Base-by-base conservation (phyloP, 2,329 filamentous ascomycete genomes). In the Nannizzia gypsea region DNA sequence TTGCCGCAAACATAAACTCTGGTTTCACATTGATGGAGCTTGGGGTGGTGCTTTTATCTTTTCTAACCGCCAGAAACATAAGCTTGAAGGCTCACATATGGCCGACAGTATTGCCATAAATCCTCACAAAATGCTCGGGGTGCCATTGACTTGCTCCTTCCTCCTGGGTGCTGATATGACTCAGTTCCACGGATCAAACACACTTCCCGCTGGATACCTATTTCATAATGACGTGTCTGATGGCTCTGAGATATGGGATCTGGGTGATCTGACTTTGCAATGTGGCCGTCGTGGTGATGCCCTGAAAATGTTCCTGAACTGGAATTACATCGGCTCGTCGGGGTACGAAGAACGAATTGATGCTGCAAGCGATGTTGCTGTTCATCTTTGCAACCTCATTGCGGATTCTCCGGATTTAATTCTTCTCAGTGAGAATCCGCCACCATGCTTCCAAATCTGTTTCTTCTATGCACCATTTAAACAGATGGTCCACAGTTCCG, bases 111-210 rank as follows among this genome's bases (percentile, higher is more conserved):
- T 97, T 42, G 89, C 90, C 1, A 82, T 96, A 59, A 97, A 95
- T 73, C 91, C 93, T 60, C 93, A 99, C 76, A 97, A 97, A 76
- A 97, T 97, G 93, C 82, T 97, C 70, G 89, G 89, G 61, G 88
- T 90, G 2, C 92, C 93, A 0, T 77, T 95, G 44, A 96, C 91
- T 0, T 97, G 91, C 75, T 91, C 87, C 0, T 96, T 95, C 76
- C 81, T 99, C 3, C 80, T 99, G 11, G 86, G 83, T 0, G 81
- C 82, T 1, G 91, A 97, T 70, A 74, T 95, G 69, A 78, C 80
- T 60, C 76, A 86, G 24, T 95, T 97, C 72, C 87, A 93, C 71
- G 77, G 75, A 54, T 90, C 90, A 11, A 96, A 96, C 74, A 95
- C 88, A 2, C 81, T 96, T 1, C 86, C 86, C 0, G 93, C 92